These are phyloP conservation scores for Fusarium xyrophilum DNA, from an alignment of 2,329 filamentous ascomycete species.

Conservation along the genomic window DNA sequence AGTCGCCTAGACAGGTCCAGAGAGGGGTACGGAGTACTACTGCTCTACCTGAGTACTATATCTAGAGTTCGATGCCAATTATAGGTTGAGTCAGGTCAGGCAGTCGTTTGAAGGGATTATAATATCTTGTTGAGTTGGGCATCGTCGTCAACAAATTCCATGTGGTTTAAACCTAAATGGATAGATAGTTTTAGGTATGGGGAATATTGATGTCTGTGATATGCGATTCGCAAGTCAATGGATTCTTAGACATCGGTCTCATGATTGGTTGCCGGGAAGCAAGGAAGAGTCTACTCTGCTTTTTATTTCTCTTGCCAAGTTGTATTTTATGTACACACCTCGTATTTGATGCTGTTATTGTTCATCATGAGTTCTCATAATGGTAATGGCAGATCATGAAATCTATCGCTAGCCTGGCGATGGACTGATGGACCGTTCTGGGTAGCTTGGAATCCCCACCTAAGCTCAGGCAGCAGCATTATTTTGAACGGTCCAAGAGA, in stretches of 20 bases:
- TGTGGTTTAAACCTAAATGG: neutral
- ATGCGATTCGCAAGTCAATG: neutral
- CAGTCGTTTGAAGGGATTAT: neutral
- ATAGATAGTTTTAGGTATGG: neutral
- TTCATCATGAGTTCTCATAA: constrained; percentile 31
- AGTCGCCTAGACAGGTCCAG: neutral
- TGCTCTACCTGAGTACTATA: no score
- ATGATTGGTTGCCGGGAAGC: neutral
- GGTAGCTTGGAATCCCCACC: constrained; percentile 22
- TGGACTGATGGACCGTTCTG: constrained; percentile 10
- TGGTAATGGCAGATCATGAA: constrained; percentile 26
- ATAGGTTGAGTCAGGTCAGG: constrained; percentile 1
- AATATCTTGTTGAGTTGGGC: constrained; percentile 20
- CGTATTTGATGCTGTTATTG: neutral
- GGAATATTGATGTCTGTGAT: neutral
- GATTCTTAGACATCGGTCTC: neutral
- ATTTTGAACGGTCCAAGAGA: constrained; percentile 14
- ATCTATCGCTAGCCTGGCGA: constrained; percentile 20
- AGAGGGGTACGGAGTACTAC: neutral
- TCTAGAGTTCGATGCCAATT: constrained; percentile 3
- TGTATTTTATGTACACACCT: constrained; percentile 3
- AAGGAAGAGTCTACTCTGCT: neutral
- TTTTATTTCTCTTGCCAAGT: neutral
- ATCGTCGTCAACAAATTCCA: constrained; percentile 12
- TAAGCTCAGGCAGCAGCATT: constrained; percentile 37